Conservation (phyloP, 805 yeast genomes). For the Barnettozyma populi region DNA sequence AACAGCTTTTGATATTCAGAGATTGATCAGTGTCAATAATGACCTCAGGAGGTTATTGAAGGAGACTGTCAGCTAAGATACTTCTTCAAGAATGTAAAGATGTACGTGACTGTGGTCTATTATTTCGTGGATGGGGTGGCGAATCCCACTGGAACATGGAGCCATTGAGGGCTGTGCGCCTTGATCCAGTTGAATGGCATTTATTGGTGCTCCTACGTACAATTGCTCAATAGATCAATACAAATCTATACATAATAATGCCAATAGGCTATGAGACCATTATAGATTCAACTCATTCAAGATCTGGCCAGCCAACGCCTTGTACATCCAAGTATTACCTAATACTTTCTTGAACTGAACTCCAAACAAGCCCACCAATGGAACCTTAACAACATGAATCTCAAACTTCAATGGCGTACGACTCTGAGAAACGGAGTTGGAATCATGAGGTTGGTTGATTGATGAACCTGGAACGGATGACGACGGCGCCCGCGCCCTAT, state of each 20-base stretch:
- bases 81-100: too few relatives aligned
- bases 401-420: constrained; percentile 79
- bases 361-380: constrained; percentile 84
- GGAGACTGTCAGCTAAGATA: background rate
- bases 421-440: constrained; percentile 20
- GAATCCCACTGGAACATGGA: too few relatives aligned
- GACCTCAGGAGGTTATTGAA: constrained; percentile 12
- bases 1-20: constrained; percentile 20
- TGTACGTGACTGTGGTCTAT: too few relatives aligned
- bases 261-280: background rate
- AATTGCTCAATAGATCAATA: background rate
- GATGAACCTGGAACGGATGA: background rate
- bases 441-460: background rate
- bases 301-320: constrained; percentile 82
- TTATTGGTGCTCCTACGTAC: background rate
- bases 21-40: constrained; percentile 12
- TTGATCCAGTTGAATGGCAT: too few relatives aligned
- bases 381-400: constrained; percentile 87
- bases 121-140: too few relatives aligned
- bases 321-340: constrained; percentile 95
- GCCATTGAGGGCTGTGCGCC: too few relatives aligned
- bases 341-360: constrained; percentile 89
- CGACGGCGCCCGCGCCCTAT: constrained; percentile 16
- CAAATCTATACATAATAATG: background rate
- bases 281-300: constrained; percentile 33